Conservation (phyloP, 305 asterid species). For the Caryopteris hybrid region DNA sequence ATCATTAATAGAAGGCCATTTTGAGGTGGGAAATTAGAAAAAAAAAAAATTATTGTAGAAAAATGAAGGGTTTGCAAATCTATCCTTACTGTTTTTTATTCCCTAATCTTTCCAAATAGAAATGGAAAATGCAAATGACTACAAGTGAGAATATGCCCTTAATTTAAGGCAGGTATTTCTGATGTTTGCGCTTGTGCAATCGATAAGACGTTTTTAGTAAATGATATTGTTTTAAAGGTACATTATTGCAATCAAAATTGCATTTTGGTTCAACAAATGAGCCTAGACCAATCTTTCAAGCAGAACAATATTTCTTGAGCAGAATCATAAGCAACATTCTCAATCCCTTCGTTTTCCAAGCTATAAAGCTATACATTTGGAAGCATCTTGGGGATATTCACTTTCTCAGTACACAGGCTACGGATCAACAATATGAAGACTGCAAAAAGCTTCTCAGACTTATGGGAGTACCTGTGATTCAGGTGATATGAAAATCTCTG, state of each 20-base stretch:
- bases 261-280: slow-evolving; percentile 1
- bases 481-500: slow-evolving; percentile 44
- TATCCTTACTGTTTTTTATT: not conserved
- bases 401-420: slow-evolving; percentile 44
- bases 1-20: not conserved
- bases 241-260: not conserved
- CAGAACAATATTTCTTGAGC: not conserved
- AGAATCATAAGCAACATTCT: not conserved
- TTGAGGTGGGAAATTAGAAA: not conserved
- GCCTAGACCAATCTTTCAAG: not conserved
- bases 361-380: slow-evolving; percentile 4
- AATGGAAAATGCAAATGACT: not conserved
- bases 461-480: slow-evolving; percentile 96
- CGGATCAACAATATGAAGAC: slow-evolving; percentile 81
- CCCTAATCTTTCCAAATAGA: not conserved
- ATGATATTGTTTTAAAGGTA: not conserved
- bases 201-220: not conserved
- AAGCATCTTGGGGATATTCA: slow-evolving; percentile 14
- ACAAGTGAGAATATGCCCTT: not conserved
- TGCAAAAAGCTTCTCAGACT: slow-evolving; percentile 90
- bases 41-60: not conserved
- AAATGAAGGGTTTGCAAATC: not conserved
- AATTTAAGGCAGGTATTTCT: not conserved
- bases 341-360: no score
- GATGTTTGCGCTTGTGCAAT: not conserved